phyloP scores from a whole-genome alignment of 2,329 filamentous ascomycete genomes.

The Aspergillus caelatus region DNA sequence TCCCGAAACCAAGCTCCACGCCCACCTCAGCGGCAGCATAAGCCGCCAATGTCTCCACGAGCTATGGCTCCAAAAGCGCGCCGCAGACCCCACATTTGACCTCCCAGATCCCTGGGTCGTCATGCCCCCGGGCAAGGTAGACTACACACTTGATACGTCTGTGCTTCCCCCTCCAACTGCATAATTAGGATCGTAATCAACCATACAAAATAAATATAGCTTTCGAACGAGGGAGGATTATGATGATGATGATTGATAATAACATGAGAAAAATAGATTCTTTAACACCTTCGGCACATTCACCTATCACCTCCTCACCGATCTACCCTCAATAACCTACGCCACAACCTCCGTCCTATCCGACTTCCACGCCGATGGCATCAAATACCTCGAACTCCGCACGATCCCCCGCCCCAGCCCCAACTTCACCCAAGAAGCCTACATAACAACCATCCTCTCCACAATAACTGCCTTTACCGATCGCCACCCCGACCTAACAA shows the following conservation, averaged over 20 bases:
- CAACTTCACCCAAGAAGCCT: slow-evolving; percentile 62
- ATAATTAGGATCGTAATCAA: no score
- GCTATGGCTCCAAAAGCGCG: slow-evolving; percentile 68
- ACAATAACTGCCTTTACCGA: slow-evolving; percentile 60
- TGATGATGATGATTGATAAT: no score
- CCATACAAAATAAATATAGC: not conserved
- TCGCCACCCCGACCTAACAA: slow-evolving; percentile 52
- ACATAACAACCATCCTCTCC: slow-evolving; percentile 68
- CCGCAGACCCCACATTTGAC: slow-evolving; percentile 51
- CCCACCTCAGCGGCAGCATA: slow-evolving; percentile 79
- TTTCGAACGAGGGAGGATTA: not conserved
- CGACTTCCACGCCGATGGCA: slow-evolving; percentile 70
- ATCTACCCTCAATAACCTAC: slow-evolving; percentile 60
- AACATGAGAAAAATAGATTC: slow-evolving; percentile 56
- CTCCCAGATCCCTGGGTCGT: slow-evolving; percentile 69
- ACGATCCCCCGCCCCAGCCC: slow-evolving; percentile 73
- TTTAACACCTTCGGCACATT: slow-evolving; percentile 78
- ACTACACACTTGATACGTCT: slow-evolving; percentile 71
- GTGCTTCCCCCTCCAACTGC: slow-evolving; percentile 58
- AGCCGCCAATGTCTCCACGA: slow-evolving; percentile 71
- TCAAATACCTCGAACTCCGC: slow-evolving; percentile 77
- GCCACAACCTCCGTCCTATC: slow-evolving; percentile 67
- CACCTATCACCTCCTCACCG: slow-evolving; percentile 75
- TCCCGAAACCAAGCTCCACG: slow-evolving; percentile 63
- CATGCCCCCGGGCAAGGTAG: slow-evolving; percentile 71